A percentile compares a stretch with the other conserved stretches of the same genome.
These are phyloP conservation scores for Leccinum pallidistipes DNA, from an alignment of 1,284 basidiomycete species.

Conservation along the genomic window DNA sequence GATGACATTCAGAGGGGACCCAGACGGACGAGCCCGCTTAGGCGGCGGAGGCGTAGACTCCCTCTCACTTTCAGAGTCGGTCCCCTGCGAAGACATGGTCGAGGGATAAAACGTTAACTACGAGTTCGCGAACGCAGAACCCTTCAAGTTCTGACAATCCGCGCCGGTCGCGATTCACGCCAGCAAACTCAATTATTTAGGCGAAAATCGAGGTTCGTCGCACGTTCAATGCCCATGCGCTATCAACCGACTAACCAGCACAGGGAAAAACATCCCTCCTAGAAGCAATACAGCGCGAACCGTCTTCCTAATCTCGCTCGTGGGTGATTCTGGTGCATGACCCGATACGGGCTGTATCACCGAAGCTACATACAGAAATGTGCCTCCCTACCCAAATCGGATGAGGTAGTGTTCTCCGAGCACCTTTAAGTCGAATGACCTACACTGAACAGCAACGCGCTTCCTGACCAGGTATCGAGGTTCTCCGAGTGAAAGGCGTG, in stretches of 20 bases:
- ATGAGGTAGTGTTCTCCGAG: constrained; percentile 9
- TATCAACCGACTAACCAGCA: constrained; percentile 48
- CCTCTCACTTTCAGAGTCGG: constrained; percentile 34
- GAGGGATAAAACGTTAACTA: constrained; percentile 10
- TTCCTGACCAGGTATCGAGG: constrained; percentile 63
- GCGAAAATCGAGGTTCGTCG: background rate
- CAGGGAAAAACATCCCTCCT: constrained; percentile 72
- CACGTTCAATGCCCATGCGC: constrained; percentile 45
- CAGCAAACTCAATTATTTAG: background rate
- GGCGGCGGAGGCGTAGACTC: constrained; percentile 28
- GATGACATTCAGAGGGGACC: constrained; percentile 27
- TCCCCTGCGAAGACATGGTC: constrained; percentile 34
- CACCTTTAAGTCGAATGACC: constrained; percentile 27
- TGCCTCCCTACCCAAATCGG: constrained; percentile 68
- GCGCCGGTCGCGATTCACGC: background rate
- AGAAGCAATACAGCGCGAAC: constrained; percentile 56
- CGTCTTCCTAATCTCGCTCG: constrained; percentile 47
- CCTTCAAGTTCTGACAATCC: background rate
- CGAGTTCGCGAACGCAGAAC: constrained; percentile 4
- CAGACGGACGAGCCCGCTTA: constrained; percentile 30
- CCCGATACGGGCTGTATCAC: constrained; percentile 76
- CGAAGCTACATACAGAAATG: constrained; percentile 93
- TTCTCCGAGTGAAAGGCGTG: constrained; percentile 55
- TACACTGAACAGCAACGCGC: constrained; percentile 79
- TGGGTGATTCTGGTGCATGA: constrained; percentile 35